These are phyloP conservation scores for Cladophialophora bantiana DNA, from an alignment of 2,329 filamentous ascomycete genomes.

Conservation along the genomic window DNA sequence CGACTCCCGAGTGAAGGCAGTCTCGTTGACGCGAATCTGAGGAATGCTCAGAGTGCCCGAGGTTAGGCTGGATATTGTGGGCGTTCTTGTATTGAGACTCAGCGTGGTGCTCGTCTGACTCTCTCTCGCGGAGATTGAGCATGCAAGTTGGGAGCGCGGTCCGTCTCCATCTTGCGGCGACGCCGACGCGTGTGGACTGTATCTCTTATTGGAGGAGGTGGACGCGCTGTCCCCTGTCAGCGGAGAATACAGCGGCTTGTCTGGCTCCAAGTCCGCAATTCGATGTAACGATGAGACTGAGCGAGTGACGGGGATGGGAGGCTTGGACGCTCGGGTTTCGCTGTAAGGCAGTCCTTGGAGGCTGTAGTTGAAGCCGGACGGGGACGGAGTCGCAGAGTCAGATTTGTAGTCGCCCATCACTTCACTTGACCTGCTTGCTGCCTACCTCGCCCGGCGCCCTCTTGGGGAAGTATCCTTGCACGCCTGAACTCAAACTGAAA, in stretches of 20 bases:
- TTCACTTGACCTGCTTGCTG: not conserved
- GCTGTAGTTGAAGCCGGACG: constrained; percentile 29
- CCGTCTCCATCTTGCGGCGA: constrained; percentile 35
- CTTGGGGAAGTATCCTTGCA: not conserved
- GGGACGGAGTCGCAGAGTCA: constrained; percentile 21
- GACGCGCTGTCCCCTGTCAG: constrained; percentile 33
- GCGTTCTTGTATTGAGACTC: constrained; percentile 30
- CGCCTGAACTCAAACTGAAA: constrained; percentile 5
- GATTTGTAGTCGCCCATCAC: constrained; percentile 26
- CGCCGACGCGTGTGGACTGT: constrained; percentile 30
- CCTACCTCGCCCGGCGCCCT: constrained; percentile 10
- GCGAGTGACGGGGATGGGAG: constrained; percentile 28
- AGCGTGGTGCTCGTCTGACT: constrained; percentile 31
- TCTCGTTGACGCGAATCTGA: constrained; percentile 34
- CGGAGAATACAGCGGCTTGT: constrained; percentile 23
- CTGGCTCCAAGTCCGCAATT: constrained; percentile 24
- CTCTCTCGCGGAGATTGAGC: constrained; percentile 34
- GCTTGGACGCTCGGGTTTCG: constrained; percentile 28
- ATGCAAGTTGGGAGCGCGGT: constrained; percentile 19
- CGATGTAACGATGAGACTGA: constrained; percentile 30
- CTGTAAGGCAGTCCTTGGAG: constrained; percentile 35
- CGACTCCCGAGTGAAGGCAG: constrained; percentile 5
- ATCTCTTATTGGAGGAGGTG: constrained; percentile 34
- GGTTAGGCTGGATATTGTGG: constrained; percentile 33
- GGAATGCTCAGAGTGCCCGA: constrained; percentile 35